These are phyloP conservation scores for Pelargonium australe DNA, from an alignment of 441 rosid species.

Conservation along the genomic window DNA sequence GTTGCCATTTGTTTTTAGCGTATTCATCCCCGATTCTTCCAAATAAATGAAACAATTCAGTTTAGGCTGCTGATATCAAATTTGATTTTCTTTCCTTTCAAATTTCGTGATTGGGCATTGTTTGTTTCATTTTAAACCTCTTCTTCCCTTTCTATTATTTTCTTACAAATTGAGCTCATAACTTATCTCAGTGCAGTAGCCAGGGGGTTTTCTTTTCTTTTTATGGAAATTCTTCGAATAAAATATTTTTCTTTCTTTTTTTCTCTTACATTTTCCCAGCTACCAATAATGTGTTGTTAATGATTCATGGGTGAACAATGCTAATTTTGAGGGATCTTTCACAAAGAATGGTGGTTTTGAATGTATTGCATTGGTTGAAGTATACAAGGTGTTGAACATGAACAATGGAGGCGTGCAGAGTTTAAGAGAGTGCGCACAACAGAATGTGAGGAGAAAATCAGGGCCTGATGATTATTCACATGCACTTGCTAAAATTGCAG, in stretches of 20 bases:
- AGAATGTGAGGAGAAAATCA: slow-evolving; percentile 28
- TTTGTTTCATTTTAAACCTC: neutral
- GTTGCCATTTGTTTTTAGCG: neutral
- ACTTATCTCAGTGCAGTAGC: neutral
- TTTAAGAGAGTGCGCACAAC: slow-evolving; percentile 43
- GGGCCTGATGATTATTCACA: slow-evolving; percentile 44
- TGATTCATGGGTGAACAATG: slow-evolving; percentile 19
- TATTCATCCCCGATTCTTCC: neutral
- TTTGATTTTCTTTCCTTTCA: neutral
- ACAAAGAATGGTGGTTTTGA: slow-evolving; percentile 29
- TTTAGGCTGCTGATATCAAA: neutral
- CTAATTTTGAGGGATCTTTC: slow-evolving; percentile 8
- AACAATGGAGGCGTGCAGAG: slow-evolving; percentile 83
- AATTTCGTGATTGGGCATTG: neutral
- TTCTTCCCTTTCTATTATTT: neutral
- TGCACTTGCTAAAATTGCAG: slow-evolving; percentile 60
- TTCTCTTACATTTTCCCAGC: slow-evolving; percentile 3
- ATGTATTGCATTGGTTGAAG: slow-evolving; percentile 31
- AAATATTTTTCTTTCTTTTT: slow-evolving; percentile 1
- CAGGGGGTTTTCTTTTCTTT: neutral
- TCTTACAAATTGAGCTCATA: neutral
- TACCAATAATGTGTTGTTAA: neutral
- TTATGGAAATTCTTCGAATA: neutral
- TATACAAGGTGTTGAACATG: slow-evolving; percentile 78
- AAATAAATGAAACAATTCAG: neutral